Base-by-base conservation (phyloP, 176 grass and related monocot species). In the Pontederia crassipes region DNA sequence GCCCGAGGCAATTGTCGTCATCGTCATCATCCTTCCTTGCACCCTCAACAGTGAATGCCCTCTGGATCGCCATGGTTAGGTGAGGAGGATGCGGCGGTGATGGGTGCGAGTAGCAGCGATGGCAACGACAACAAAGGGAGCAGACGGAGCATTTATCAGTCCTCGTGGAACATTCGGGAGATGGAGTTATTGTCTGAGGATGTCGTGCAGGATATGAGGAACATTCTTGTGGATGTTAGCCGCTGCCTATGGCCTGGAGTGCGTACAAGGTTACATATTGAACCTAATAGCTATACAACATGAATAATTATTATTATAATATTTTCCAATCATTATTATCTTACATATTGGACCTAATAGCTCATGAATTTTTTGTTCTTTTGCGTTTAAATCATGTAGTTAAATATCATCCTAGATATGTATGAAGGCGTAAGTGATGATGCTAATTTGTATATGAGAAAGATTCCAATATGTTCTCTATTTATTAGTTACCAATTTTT, bases 171-270 rank as follows among this genome's bases (percentile, higher is more conserved):
- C 77, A 80, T 97, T 73, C 73, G 83, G 40, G 86, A 97, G 79
- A 85, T 97, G 72, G 92, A 97, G 49, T 81, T 97, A 60, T 69
- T 85, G 48, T 87, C 92, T 7, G 54, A 62, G 2, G 83, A 97
- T 51, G 92, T 87, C 14, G 46, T 97, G 67, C 10, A 70, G 9
- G 92, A 97, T 74, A 74, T 90, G 20, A 52, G 72, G 71, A 76
- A 72, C 67, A 85, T 0, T 97, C 65, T 78, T 78, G 53, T 70
- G 84, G 76, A 85, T 97, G 93, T 59, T 79, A 13, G 78, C 47
- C 17, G 76, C 78, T 9, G 81, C 87, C 3, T 88, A 97, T 74
- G 87, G 28, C 64, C 93, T 84, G 17, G 93, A 91, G 84, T 97
- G 87, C 79, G 68, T 88, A 57, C 87, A 97, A 84, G 84, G 82